A percentile compares a stretch with the other conserved stretches of the same genome.
These are phyloP conservation scores for Coemansia aciculifera DNA, from an alignment of 192 early-diverging fungal species.

Conservation along the genomic window DNA sequence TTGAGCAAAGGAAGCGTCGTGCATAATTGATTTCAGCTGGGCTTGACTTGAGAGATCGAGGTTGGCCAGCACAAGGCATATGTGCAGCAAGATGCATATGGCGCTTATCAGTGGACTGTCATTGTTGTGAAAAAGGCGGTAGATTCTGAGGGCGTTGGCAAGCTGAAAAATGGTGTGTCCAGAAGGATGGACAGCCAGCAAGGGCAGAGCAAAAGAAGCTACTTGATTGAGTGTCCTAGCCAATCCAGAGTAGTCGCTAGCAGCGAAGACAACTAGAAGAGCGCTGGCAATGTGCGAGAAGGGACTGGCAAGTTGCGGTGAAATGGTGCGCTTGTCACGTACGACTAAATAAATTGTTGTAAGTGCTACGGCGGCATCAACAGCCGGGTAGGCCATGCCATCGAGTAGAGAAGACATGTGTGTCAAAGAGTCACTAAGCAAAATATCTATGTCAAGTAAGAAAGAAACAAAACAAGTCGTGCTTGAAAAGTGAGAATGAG, in stretches of 20 bases:
- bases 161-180: slow-evolving; percentile 14
- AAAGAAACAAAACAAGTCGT: not conserved
- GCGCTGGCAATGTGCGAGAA: slow-evolving; percentile 4
- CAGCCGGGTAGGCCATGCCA: not conserved
- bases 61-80: slow-evolving; percentile 8
- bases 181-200: not conserved
- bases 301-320: not conserved
- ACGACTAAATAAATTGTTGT: not conserved
- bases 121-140: not conserved
- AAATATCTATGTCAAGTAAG: not conserved
- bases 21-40: not conserved
- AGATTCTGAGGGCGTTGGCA: slow-evolving; percentile 11
- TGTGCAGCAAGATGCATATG: slow-evolving; percentile 2
- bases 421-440: not conserved
- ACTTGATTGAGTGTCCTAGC: not conserved
- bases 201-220: not conserved
- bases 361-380: not conserved
- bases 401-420: not conserved
- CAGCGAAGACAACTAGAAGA: slow-evolving; percentile 8
- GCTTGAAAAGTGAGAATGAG: not conserved
- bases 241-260: not conserved
- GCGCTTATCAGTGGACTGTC: not conserved
- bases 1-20: slow-evolving; percentile 10
- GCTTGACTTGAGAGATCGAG: slow-evolving; percentile 17
- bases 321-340: not conserved